phyloP scores from a whole-genome alignment of 768 basidiomycete species.

The Clathrus columnatus region DNA sequence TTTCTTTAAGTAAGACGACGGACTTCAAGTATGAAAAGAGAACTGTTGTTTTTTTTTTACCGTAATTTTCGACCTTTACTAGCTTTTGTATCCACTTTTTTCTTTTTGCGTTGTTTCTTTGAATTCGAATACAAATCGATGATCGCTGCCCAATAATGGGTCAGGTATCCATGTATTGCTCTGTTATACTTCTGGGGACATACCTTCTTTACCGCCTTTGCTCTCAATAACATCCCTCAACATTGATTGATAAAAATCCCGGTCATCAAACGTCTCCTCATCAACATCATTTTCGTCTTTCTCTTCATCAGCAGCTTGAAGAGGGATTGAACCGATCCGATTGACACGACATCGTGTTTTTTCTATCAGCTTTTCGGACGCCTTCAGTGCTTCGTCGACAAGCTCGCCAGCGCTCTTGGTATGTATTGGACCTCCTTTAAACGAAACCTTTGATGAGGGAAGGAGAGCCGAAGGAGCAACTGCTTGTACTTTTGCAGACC shows the following conservation, averaged over 20 bases:
- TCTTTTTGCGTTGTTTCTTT: conserved; percentile 67
- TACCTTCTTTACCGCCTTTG: conserved; percentile 31
- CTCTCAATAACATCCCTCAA: conserved; percentile 87
- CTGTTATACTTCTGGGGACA: conserved; percentile 26
- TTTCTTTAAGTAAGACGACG: background rate
- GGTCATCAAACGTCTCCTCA: conserved; percentile 68
- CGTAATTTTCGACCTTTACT: conserved; percentile 92
- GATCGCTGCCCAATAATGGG: background rate
- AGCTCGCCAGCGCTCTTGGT: conserved; percentile 63
- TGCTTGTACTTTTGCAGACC: conserved; percentile 93
- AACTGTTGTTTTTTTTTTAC: conserved; percentile 36
- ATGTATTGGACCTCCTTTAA: conserved; percentile 41
- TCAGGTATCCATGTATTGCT: background rate
- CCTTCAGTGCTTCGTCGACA: conserved; percentile 63
- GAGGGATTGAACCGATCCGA: conserved; percentile 32
- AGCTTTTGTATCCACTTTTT: conserved; percentile 82
- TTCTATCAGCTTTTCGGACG: conserved; percentile 48
- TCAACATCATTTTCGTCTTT: conserved; percentile 31
- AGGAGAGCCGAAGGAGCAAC: conserved; percentile 73
- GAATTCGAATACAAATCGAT: conserved; percentile 35
- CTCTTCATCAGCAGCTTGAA: conserved; percentile 24
- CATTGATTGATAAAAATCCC: conserved; percentile 89
- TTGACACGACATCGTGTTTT: conserved; percentile 45
- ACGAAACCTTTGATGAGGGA: conserved; percentile 61
- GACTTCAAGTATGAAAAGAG: background rate